These are phyloP conservation scores for Graphilbum fragrans DNA, from an alignment of 2,329 filamentous ascomycete species.

Conservation along the genomic window DNA sequence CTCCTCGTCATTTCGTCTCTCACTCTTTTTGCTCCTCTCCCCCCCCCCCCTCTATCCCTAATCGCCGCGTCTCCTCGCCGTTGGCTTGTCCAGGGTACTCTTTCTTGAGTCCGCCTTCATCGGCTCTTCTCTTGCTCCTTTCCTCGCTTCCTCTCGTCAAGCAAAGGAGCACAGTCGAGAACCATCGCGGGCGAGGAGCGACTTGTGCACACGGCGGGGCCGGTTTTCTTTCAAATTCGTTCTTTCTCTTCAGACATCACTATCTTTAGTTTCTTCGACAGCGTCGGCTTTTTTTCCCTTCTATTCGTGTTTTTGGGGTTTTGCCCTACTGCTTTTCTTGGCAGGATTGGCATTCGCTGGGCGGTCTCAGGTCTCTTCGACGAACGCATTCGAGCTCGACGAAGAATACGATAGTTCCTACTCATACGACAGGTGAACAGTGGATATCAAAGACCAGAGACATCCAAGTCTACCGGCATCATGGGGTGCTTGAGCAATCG, in stretches of 20 bases:
- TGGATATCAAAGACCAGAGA: background rate
- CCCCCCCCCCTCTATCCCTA: background rate
- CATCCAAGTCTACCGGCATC: slow-evolving; percentile 14
- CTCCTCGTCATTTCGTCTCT: too few species aligned
- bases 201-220: slow-evolving; percentile 5
- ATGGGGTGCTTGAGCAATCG: slow-evolving; percentile 58
- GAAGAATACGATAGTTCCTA: too few species aligned
- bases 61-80: background rate
- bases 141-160: background rate
- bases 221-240: background rate
- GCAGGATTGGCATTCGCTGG: too few species aligned
- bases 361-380: background rate
- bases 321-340: background rate
- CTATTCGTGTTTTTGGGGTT: background rate
- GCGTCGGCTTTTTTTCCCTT: background rate
- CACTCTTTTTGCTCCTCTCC: background rate
- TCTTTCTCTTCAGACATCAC: background rate
- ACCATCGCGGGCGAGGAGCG: slow-evolving; percentile 5
- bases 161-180: slow-evolving; percentile 2
- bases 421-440: background rate
- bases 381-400: too few species aligned
- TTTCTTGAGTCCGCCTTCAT: too few species aligned
- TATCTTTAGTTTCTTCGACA: background rate
- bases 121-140: background rate
- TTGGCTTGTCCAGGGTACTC: background rate